phyloP scores from a whole-genome alignment of 1,284 basidiomycete species.

The Microbotryum silenes-acaulis region DNA sequence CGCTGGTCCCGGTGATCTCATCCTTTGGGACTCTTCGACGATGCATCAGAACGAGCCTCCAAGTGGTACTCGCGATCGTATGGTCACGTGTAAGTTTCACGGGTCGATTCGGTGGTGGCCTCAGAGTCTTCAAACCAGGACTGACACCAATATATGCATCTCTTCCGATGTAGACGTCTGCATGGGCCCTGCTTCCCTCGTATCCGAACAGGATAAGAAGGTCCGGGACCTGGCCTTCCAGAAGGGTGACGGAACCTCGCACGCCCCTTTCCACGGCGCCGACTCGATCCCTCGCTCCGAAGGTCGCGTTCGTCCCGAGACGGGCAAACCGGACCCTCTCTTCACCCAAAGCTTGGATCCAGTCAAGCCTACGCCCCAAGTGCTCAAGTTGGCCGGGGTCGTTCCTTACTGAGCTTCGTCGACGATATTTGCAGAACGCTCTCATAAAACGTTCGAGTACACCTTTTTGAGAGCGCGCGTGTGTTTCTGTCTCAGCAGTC shows the following conservation, averaged over 20 bases:
- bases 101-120: neutral
- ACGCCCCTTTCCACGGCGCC: conserved; percentile 12
- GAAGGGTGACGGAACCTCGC: conserved; percentile 8
- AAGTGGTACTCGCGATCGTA: conserved; percentile 8
- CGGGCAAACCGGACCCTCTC: conserved; percentile 9
- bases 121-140: neutral
- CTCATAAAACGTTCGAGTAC: neutral
- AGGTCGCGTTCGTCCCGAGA: conserved; percentile 3
- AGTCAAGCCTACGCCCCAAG: conserved; percentile 11
- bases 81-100: conserved; percentile 15
- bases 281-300: neutral
- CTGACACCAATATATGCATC: neutral
- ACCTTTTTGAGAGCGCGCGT: neutral
- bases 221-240: conserved; percentile 5
- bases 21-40: conserved; percentile 29
- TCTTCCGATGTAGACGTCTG: conserved; percentile 9
- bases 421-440: neutral
- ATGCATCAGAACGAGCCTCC: conserved; percentile 27
- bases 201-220: conserved; percentile 10
- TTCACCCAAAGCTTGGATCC: neutral
- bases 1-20: conserved; percentile 19
- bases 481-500: too few relatives aligned
- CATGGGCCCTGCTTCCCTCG: conserved; percentile 9
- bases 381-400: conserved; percentile 8
- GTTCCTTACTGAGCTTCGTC: conserved; percentile 2